Evolutionary conservation across 2,329 filamentous ascomycete species (phyloP).

Genomic region (Stachybotrys elegans): DNA sequence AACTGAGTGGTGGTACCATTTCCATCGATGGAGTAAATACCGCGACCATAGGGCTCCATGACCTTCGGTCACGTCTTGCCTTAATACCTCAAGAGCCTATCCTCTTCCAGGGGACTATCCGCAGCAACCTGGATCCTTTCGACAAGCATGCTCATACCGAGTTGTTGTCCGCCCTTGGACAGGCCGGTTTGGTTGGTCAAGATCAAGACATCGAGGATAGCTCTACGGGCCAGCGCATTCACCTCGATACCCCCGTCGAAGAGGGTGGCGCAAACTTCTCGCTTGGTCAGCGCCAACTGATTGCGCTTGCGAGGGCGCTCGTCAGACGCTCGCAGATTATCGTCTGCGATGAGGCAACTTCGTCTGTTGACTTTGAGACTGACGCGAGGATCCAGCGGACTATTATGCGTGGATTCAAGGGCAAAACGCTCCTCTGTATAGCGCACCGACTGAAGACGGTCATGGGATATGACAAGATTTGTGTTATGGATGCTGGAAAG

Average conservation of each 20-base stretch:
- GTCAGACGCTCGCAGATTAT: slow-evolving; percentile 62
- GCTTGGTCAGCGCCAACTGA: slow-evolving; percentile 64
- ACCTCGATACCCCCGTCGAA: slow-evolving; percentile 51
- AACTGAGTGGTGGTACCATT: slow-evolving; percentile 55
- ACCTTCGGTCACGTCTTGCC: slow-evolving; percentile 66
- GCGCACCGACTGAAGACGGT: slow-evolving; percentile 66
- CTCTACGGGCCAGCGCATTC: too few relatives aligned
- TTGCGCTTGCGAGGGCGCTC: slow-evolving; percentile 45
- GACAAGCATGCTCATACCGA: slow-evolving; percentile 68
- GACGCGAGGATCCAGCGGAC: slow-evolving; percentile 63
- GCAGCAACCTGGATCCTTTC: slow-evolving; percentile 74
- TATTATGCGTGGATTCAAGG: slow-evolving; percentile 61
- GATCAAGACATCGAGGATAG: too few relatives aligned
- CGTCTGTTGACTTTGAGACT: slow-evolving; percentile 64
- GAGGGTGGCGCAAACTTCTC: slow-evolving; percentile 64
- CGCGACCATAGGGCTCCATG: slow-evolving; percentile 63
- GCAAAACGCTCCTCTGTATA: slow-evolving; percentile 61
- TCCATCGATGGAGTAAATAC: slow-evolving; percentile 62
- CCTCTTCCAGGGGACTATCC: slow-evolving; percentile 73
- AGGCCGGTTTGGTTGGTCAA: slow-evolving; percentile 53
- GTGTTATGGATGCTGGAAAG: slow-evolving; percentile 58
- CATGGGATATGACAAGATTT: slow-evolving; percentile 62
- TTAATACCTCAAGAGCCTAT: slow-evolving; percentile 81
- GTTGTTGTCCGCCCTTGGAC: slow-evolving; percentile 57
- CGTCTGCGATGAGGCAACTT: slow-evolving; percentile 69